Percentiles rank a stretch among this genome's conserved stretches.
phyloP scores from a whole-genome alignment of 352 stramenopile genomes.

The Pythium pyrilobum region DNA sequence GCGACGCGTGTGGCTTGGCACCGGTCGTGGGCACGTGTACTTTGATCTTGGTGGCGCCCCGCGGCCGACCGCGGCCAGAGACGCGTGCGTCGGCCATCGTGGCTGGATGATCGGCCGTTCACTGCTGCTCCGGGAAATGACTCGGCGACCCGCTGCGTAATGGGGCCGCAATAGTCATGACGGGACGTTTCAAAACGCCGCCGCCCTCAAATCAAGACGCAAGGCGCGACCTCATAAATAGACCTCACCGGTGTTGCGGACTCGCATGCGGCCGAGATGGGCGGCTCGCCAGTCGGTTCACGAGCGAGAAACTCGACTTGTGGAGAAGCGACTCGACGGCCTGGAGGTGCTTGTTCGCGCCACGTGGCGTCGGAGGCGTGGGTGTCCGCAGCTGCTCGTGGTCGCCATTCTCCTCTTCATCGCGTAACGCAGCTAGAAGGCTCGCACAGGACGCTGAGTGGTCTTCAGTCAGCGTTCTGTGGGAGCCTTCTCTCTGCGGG shows the following conservation, averaged over 20 bases:
- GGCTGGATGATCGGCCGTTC: not conserved
- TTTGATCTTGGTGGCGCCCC: slow-evolving; percentile 13
- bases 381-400: not conserved
- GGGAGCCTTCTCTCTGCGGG: not conserved
- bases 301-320: slow-evolving; percentile 16
- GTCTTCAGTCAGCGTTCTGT: not conserved
- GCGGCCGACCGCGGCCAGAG: slow-evolving; percentile 5
- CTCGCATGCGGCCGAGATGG: too few species aligned
- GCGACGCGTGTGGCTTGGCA: not conserved
- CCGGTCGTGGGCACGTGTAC: not conserved
- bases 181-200: slow-evolving; percentile 31
- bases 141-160: not conserved
- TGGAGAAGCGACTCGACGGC: slow-evolving; percentile 15
- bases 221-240: too few species aligned
- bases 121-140: too few species aligned
- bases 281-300: not conserved
- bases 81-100: slow-evolving; percentile 10
- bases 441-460: slow-evolving; percentile 4
- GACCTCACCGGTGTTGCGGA: too few species aligned
- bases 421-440: slow-evolving; percentile 8
- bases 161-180: not conserved
- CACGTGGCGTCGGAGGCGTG: not conserved
- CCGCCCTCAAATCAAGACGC: not conserved
- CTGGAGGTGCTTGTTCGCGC: slow-evolving; percentile 1
- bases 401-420: slow-evolving; percentile 2